A percentile compares a stretch with the other conserved stretches of the same genome.
phyloP scores from a whole-genome alignment of 2,329 filamentous ascomycete genomes.

The Fusarium sp. region DNA sequence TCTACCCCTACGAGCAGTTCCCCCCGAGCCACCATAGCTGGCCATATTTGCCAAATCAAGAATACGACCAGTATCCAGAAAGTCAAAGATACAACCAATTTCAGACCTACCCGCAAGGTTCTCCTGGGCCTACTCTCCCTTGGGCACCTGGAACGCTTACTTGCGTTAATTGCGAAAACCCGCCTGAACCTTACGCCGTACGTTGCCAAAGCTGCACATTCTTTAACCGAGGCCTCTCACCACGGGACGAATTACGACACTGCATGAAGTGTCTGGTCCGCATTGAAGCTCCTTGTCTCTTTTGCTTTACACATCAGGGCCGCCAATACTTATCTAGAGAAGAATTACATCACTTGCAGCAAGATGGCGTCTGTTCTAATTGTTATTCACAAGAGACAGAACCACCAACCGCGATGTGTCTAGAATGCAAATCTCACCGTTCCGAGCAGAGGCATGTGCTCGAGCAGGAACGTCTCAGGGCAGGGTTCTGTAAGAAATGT shows the following conservation, averaged over 20 bases:
- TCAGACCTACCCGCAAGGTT: not conserved
- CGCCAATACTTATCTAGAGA: too few relatives aligned
- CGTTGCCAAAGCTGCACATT: not conserved
- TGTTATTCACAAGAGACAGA: not conserved
- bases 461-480: too few relatives aligned
- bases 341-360: too few relatives aligned
- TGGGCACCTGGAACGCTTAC: not conserved
- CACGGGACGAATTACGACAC: not conserved
- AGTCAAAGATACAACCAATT: not conserved
- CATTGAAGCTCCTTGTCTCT: not conserved
- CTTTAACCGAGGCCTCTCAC: not conserved
- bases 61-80: not conserved
- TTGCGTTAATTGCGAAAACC: not conserved
- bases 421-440: too few relatives aligned
- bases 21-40: not conserved
- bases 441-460: too few relatives aligned
- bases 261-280: not conserved
- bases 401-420: too few relatives aligned
- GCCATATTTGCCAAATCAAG: not conserved
- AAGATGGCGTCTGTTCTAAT: not conserved
- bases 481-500: too few relatives aligned
- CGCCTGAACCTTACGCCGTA: not conserved
- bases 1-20: not conserved
- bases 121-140: not conserved
- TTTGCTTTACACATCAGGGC: rapidly evolving